Evolutionary conservation across 73 alveolate genomes (phyloP).

Genomic region (Paramecium caudatum): DNA sequence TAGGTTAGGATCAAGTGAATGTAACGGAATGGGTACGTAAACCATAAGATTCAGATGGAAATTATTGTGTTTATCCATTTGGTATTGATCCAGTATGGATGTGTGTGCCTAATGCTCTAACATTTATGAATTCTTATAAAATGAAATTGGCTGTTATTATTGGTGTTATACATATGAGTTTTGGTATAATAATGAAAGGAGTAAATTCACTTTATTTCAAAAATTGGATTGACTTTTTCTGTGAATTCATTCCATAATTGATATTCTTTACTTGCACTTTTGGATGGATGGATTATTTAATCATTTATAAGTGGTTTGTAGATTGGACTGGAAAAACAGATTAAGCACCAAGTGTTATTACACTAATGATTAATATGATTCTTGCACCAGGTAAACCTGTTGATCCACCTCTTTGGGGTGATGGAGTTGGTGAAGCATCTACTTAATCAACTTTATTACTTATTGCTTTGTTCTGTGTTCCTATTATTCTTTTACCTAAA

Average conservation of each 20-base stretch:
- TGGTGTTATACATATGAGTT: conserved; percentile 96
- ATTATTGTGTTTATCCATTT: conserved; percentile 87
- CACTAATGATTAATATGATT: conserved; percentile 93
- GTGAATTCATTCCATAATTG: conserved; percentile 97
- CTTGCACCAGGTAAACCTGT: conserved; percentile 87
- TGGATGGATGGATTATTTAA: conserved; percentile 96
- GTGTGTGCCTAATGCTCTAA: conserved; percentile 87
- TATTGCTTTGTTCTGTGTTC: conserved; percentile 91
- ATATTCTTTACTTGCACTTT: conserved; percentile 87
- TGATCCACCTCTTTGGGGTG: conserved; percentile 92
- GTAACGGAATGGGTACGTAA: conserved; percentile 75
- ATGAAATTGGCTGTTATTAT: conserved; percentile 98
- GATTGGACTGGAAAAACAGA: conserved; percentile 79
- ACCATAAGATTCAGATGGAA: too few species aligned
- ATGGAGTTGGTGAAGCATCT: conserved; percentile 79
- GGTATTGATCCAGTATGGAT: conserved; percentile 99
- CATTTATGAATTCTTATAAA: conserved; percentile 93
- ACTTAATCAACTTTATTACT: conserved; percentile 82
- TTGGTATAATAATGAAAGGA: conserved; percentile 96
- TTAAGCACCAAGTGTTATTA: conserved; percentile 94
- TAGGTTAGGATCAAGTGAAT: neutral
- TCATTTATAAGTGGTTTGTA: conserved; percentile 93
- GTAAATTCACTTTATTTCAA: conserved; percentile 91
- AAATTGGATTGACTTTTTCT: conserved; percentile 85
- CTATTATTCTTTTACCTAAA: conserved; percentile 95